phyloP scores from a whole-genome alignment of 2,329 filamentous ascomycete genomes.

The Arthrobotrys entomopaga region DNA sequence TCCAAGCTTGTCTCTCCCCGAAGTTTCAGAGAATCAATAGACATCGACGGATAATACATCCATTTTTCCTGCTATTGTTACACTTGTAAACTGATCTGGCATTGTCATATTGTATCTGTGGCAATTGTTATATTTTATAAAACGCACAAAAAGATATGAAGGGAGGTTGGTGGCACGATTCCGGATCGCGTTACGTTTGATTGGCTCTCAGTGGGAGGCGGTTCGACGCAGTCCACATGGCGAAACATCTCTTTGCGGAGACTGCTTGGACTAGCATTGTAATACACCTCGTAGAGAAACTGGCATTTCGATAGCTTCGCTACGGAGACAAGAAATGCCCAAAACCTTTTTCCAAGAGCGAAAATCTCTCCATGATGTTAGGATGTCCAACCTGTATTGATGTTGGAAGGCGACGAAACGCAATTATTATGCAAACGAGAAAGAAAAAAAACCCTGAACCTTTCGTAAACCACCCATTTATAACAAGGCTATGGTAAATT shows the following conservation, averaged over 20 bases:
- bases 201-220: neutral
- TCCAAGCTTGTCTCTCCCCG: no score
- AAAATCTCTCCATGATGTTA: neutral
- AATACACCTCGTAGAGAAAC: neutral
- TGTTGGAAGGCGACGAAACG: neutral
- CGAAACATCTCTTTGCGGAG: neutral
- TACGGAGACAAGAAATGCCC: neutral
- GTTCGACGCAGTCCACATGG: neutral
- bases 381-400: no score
- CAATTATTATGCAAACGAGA: conserved; percentile 9
- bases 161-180: conserved; percentile 28
- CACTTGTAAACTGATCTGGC: conserved; percentile 11
- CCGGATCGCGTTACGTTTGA: neutral
- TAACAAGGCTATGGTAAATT: neutral
- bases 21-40: neutral
- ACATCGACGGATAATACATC: neutral
- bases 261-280: conserved; percentile 1
- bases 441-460: neutral
- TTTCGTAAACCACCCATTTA: neutral
- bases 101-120: conserved; percentile 8
- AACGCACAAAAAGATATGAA: neutral
- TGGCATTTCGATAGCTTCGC: neutral
- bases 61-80: conserved; percentile 13
- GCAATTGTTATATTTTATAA: neutral
- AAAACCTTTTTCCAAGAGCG: neutral